Evolutionary conservation across 495 filamentous ascomycete species (phyloP), one percentile per base, ranked within the genome.

Genomic region (Daldinia concentrica): DNA sequence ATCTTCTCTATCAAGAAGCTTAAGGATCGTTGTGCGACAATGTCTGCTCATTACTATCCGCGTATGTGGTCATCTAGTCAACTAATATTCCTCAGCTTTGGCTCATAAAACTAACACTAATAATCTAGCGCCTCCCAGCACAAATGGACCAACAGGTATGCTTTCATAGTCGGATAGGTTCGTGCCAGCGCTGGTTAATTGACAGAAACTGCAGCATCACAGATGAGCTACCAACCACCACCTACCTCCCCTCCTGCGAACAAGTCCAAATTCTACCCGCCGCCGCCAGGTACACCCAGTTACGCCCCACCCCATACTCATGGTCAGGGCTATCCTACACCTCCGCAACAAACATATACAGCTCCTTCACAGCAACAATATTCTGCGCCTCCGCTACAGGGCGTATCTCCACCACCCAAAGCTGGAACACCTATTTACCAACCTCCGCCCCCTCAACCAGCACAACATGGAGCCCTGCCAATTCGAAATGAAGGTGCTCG

Each of bases 201-300:
- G 11, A 73, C 73, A 52, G 61, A 69, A 62, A 52, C 58, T 73
- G 32, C 58, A 71, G 60, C 67, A 55, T 76, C 78, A 15, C 78
- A 80, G 62, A 77, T 77, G 43, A 75, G 64, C 62, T 84, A 80
- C 57, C 79, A 79, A 32, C 78, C 80, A 32, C 78, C 80, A 9
- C 76, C 79, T 17, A 75, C 74, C 14, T 77, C 76, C 7, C 74
- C 78, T 63, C 82, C 83, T 30, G 82, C 82, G 6, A 82, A 78
- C 61, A 80, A 83, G 72, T 76, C 82, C 55, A 81, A 80, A 62
- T 84, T 83, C 78, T 82, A 80, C 39, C 82, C 82, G 30, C 83
- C 81, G 12, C 71, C 73, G 59, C 70, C 63, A 26, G 66, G 65
- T 0, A 75, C 70, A 4, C 73, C 71, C 4, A 62, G 64, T 60